Evolutionary conservation across 2,329 filamentous ascomycete species (phyloP).

Genomic region (Hyphodiscus sp.): DNA sequence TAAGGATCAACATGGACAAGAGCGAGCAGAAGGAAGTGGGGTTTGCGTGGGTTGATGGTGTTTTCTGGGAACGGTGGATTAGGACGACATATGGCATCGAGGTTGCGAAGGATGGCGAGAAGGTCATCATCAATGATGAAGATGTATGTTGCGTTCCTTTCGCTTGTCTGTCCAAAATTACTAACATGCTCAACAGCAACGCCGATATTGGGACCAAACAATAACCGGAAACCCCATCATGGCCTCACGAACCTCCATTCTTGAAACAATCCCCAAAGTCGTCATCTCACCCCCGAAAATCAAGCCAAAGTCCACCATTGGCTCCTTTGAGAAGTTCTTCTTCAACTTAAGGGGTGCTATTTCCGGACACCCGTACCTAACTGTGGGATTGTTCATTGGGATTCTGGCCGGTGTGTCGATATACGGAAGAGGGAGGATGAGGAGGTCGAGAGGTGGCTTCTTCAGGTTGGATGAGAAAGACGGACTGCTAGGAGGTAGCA

Average conservation of each 20-base stretch:
- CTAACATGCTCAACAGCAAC: constrained; percentile 55
- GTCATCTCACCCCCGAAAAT: constrained; percentile 53
- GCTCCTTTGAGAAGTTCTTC: constrained; percentile 64
- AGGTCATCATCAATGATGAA: constrained; percentile 94
- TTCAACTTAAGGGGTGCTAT: constrained; percentile 56
- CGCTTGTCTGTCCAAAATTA: background rate
- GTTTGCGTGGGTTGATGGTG: constrained; percentile 95
- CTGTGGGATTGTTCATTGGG: constrained; percentile 50
- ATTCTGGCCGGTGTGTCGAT: constrained; percentile 46
- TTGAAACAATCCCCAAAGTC: constrained; percentile 41
- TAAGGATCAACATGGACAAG: constrained; percentile 85
- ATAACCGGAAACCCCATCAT: constrained; percentile 85
- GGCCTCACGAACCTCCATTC: constrained; percentile 56
- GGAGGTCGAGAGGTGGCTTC: constrained; percentile 48
- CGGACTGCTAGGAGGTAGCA: constrained; percentile 52
- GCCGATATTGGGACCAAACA: constrained; percentile 90
- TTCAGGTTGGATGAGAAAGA: constrained; percentile 63
- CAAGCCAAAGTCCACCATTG: constrained; percentile 70
- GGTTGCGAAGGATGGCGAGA: constrained; percentile 73
- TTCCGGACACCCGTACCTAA: constrained; percentile 52
- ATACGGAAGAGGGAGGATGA: constrained; percentile 48
- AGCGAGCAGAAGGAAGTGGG: constrained; percentile 81
- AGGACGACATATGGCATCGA: constrained; percentile 91
- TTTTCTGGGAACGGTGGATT: constrained; percentile 97
- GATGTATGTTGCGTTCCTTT: constrained; percentile 58